phyloP scores from a whole-genome alignment of 1,284 basidiomycete genomes.

The Moniliophthora roreri region DNA sequence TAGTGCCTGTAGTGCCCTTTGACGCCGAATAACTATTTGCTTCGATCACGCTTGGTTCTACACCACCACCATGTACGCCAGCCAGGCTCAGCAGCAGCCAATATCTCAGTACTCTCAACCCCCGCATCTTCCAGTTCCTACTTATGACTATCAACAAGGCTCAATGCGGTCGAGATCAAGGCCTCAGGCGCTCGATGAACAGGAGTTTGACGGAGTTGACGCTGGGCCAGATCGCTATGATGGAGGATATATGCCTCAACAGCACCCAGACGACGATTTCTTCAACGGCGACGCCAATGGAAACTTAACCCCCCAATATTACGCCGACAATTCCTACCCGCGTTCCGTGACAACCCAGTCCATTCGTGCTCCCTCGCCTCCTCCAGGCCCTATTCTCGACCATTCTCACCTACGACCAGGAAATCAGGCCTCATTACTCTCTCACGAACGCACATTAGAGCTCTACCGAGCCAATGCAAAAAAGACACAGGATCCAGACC shows the following conservation, averaged over 20 bases:
- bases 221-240: constrained; percentile 3
- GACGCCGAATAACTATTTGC: too few relatives aligned
- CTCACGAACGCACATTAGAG: constrained; percentile 94
- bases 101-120: constrained; percentile 10
- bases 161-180: constrained; percentile 6
- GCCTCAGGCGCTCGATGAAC: constrained; percentile 9
- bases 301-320: constrained; percentile 9
- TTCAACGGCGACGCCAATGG: constrained; percentile 8
- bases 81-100: constrained; percentile 12
- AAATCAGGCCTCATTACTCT: constrained; percentile 87
- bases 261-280: constrained; percentile 15
- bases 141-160: constrained; percentile 8
- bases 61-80: constrained; percentile 14
- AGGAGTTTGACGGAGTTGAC: constrained; percentile 8
- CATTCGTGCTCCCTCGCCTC: constrained; percentile 52
- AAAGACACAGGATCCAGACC: constrained; percentile 96
- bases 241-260: constrained; percentile 9
- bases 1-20: too few relatives aligned
- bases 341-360: constrained; percentile 39
- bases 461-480: constrained; percentile 97
- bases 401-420: constrained; percentile 95
- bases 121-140: neutral
- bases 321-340: constrained; percentile 17
- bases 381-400: constrained; percentile 74
- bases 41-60: neutral